These are phyloP conservation scores for Platanthera guangdongensis DNA, from an alignment of 106 monocot species.

Conservation along the genomic window DNA sequence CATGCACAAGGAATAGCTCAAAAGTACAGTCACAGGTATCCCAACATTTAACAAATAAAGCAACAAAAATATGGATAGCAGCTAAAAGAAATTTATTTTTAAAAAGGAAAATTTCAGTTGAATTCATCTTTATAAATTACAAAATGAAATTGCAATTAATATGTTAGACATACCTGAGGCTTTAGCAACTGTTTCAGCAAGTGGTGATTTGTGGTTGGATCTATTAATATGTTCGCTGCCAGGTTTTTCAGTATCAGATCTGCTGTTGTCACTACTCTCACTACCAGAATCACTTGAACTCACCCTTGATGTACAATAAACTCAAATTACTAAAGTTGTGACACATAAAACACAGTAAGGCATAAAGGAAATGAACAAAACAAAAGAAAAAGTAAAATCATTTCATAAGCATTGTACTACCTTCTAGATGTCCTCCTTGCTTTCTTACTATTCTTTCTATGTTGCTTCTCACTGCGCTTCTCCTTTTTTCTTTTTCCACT, in stretches of 20 bases:
- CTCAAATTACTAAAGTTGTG: neutral
- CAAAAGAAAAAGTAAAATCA: neutral
- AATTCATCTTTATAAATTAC: neutral
- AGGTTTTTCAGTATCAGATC: slow-evolving; percentile 22
- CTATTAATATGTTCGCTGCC: slow-evolving; percentile 6
- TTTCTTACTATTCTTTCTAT: slow-evolving; percentile 22
- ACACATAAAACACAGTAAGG: neutral
- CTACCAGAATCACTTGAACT: slow-evolving; percentile 27
- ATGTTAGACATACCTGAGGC: neutral
- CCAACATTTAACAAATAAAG: neutral
- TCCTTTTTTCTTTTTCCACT: slow-evolving; percentile 16
- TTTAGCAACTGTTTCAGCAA: slow-evolving; percentile 6
- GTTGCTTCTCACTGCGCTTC: slow-evolving; percentile 13
- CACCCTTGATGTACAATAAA: slow-evolving; percentile 8
- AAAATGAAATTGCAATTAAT: neutral
- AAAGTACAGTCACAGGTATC: neutral
- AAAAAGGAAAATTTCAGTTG: neutral
- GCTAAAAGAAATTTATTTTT: neutral
- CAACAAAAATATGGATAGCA: neutral
- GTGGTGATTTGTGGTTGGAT: neutral
- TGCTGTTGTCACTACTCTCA: slow-evolving; percentile 13
- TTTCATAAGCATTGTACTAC: slow-evolving; percentile 12
- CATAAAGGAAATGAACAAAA: neutral
- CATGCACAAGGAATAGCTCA: no score
- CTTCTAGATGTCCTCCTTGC: slow-evolving; percentile 29